Base-by-base conservation (phyloP, 108 stramenopile species). In the Conticribra weissflogii region DNA sequence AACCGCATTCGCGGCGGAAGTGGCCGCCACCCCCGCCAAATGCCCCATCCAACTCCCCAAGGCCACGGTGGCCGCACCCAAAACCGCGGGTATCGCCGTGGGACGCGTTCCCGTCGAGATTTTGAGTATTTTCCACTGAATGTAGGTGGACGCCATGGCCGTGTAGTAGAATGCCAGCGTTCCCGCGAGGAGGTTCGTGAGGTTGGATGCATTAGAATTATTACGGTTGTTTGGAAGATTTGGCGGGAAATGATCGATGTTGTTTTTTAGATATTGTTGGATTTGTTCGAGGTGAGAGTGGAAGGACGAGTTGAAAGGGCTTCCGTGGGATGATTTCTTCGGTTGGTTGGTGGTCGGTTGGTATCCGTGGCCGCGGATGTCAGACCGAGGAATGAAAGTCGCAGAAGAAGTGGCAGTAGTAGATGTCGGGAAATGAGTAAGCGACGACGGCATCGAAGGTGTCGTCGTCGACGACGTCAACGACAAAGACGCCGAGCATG, bases 81-180 rank as follows among this genome's bases (percentile, higher is more conserved):
- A 12, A 5, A 83, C 2, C 1, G 76, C 57, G 15, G 93, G 87
- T 2, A 85, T 3, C 2, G 88, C 46, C 1, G 71, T 58, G 21
- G 79, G 65, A n/a, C 60, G 59, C 12, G 85, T 90, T 3, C 85
- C 90, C 0, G 93, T 94, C 0, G 86, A 87, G 12, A 94, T 80
- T 30, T 88, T 82, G 4, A 93, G 27, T 8, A 90, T 0, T 47
- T 69, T 72, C 36, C 77, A 74, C 70, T 91, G 88, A 0, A 67
- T 27, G 3, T 46, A 59, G 63, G 36, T 41, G 36, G 36, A 41
- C 12, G 36, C 36, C 5, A 41, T 9, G 36, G 36, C 36, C 5
- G 36, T 41, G 36, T 12, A 41, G 36, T 41, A 41, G 12, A 41
- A 41, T 41, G 63, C 63, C 1, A 28, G n/a, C 32, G 63, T 63